These are phyloP conservation scores for Penicillium fuscoglaucum DNA, from an alignment of 2,329 filamentous ascomycete species.

Conservation along the genomic window DNA sequence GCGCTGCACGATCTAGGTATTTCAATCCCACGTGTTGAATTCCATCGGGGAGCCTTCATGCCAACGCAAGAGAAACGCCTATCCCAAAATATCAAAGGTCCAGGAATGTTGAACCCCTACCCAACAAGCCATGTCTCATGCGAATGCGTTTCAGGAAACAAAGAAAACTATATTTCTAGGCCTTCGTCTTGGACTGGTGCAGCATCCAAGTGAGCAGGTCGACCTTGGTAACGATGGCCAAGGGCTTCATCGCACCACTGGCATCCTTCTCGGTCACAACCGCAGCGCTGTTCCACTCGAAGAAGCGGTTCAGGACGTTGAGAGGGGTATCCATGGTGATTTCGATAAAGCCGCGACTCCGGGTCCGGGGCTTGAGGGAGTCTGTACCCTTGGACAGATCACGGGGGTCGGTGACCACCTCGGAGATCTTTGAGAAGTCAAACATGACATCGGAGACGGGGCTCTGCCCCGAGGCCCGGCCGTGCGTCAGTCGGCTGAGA, in stretches of 20 bases:
- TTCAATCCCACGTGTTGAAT: conserved; percentile 19
- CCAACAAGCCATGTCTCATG: conserved; percentile 7
- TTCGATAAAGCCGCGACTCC: conserved; percentile 76
- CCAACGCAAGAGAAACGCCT: conserved; percentile 13
- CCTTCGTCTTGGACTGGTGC: conserved; percentile 52
- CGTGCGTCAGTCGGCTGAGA: conserved; percentile 82
- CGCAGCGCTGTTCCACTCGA: conserved; percentile 97
- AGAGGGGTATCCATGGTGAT: conserved; percentile 90
- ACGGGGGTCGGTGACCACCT: conserved; percentile 86
- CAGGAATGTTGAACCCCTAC: conserved; percentile 24
- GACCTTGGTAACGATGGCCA: conserved; percentile 94
- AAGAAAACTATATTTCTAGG: conserved; percentile 1
- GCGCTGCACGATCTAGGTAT: conserved; percentile 14
- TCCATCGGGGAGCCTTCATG: conserved; percentile 15
- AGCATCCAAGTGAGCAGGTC: conserved; percentile 93
- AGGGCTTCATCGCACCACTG: conserved; percentile 67
- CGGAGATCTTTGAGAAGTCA: conserved; percentile 81
- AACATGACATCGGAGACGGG: conserved; percentile 93
- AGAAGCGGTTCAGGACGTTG: conserved; percentile 81
- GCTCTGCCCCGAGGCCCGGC: conserved; percentile 71
- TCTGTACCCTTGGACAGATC: conserved; percentile 52
- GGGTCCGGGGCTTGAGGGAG: conserved; percentile 40
- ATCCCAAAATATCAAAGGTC: conserved; percentile 11
- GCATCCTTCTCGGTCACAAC: conserved; percentile 79
- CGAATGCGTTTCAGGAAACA: conserved; percentile 15